phyloP scores from a whole-genome alignment of 2,329 filamentous ascomycete genomes.

The Tolypocladium paradoxum region DNA sequence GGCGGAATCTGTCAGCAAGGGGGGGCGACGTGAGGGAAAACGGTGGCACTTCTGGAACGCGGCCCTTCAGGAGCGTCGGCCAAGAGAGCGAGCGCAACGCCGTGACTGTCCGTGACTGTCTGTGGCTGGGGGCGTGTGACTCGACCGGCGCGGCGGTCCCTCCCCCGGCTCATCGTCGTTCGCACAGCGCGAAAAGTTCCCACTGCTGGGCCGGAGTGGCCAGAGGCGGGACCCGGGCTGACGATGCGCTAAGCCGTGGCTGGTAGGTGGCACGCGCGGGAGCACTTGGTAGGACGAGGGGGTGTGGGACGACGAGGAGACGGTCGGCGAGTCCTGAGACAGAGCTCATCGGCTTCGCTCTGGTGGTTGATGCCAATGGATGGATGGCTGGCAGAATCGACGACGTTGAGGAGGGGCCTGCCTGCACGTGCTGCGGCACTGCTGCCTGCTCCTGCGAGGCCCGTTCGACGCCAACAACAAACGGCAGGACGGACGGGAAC shows the following conservation, averaged over 20 bases:
- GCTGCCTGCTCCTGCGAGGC: too few species aligned
- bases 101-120: too few species aligned
- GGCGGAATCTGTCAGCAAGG: neutral
- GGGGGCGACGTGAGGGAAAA: neutral
- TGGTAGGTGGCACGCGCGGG: slow-evolving; percentile 11
- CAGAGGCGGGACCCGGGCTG: too few species aligned
- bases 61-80: neutral
- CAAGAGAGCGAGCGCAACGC: neutral
- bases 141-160: neutral
- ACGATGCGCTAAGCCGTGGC: slow-evolving; percentile 9
- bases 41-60: neutral
- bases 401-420: neutral
- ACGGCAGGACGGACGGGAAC: too few species aligned
- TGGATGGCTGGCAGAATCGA: too few species aligned
- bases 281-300: neutral
- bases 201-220: neutral
- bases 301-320: neutral
- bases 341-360: too few species aligned
- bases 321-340: too few species aligned
- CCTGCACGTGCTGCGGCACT: neutral
- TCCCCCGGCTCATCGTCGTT: neutral
- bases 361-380: too few species aligned
- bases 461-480: neutral
- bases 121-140: neutral
- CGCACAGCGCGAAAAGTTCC: neutral